Evolutionary conservation across 2,329 filamentous ascomycete genomes (phyloP).

Genomic region (Arthrobotrys musiformis): DNA sequence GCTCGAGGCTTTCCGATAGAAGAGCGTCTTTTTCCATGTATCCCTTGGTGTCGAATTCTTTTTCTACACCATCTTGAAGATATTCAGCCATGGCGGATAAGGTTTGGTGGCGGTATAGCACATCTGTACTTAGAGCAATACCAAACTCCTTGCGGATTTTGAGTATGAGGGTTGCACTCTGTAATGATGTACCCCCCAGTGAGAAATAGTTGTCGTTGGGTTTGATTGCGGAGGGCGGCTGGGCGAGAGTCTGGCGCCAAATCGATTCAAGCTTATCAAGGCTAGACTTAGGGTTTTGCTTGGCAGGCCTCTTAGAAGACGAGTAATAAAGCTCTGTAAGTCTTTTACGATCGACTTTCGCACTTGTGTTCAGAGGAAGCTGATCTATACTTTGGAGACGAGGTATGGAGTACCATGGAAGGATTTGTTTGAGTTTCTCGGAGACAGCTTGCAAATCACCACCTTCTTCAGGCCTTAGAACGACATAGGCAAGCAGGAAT

Average conservation of each 20-base stretch:
- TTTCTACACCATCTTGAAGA: neutral
- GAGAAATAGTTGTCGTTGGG: conserved; percentile 8
- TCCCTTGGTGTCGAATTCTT: neutral
- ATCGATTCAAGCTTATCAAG: neutral
- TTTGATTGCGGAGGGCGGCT: neutral
- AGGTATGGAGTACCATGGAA: neutral
- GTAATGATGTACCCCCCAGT: conserved; percentile 11
- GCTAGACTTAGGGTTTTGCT: neutral
- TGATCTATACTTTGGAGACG: neutral
- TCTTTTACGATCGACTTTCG: conserved; percentile 12
- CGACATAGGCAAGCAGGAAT: conserved; percentile 5
- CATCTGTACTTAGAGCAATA: neutral
- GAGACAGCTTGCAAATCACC: neutral
- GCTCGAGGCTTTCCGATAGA: neutral
- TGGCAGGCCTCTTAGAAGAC: neutral
- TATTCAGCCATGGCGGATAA: conserved; percentile 7
- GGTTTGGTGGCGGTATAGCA: conserved; percentile 4
- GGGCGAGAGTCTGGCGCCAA: conserved; percentile 9
- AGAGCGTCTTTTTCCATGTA: neutral
- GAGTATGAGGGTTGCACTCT: conserved; percentile 7
- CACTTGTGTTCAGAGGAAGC: conserved; percentile 18
- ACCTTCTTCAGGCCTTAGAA: neutral
- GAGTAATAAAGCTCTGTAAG: neutral
- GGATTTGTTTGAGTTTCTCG: neutral
- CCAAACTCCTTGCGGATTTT: conserved; percentile 15